These are phyloP conservation scores for Fomitopsis pinicola DNA, from an alignment of 1,284 basidiomycete species.

Conservation along the genomic window DNA sequence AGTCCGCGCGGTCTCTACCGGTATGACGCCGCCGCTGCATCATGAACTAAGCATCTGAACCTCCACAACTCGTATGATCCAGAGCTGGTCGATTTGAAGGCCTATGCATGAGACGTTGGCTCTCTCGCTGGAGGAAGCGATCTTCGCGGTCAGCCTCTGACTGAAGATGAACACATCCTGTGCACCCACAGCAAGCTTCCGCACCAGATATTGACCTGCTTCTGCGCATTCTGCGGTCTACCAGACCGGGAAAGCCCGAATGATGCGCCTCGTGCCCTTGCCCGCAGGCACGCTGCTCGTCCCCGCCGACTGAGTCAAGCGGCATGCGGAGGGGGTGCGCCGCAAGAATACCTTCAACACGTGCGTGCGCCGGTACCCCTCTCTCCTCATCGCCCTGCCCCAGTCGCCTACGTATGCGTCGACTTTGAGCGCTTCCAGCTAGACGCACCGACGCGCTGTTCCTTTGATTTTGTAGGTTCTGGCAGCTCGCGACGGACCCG, in stretches of 20 bases:
- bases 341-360: constrained; percentile 64
- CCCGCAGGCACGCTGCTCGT: constrained; percentile 62
- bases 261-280: constrained; percentile 53
- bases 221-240: background rate
- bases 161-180: background rate
- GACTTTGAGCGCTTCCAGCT: too few species aligned
- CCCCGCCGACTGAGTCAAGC: constrained; percentile 61
- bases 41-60: too few species aligned
- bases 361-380: constrained; percentile 36
- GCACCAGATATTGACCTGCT: too few species aligned
- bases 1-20: constrained; percentile 45
- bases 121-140: constrained; percentile 39
- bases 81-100: constrained; percentile 60
- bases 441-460: too few species aligned
- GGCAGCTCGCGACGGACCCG: constrained; percentile 65
- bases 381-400: background rate
- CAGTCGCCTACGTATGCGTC: too few species aligned
- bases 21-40: constrained; percentile 27
- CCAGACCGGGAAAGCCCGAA: constrained; percentile 46
- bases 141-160: constrained; percentile 35
- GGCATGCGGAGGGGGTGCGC: constrained; percentile 68
- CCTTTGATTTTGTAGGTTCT: constrained; percentile 44
- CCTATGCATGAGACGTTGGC: constrained; percentile 70
- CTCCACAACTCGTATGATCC: constrained; percentile 22
- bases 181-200: background rate